Conservation (phyloP, 2,329 filamentous ascomycete genomes). For the Cercospora sp. region DNA sequence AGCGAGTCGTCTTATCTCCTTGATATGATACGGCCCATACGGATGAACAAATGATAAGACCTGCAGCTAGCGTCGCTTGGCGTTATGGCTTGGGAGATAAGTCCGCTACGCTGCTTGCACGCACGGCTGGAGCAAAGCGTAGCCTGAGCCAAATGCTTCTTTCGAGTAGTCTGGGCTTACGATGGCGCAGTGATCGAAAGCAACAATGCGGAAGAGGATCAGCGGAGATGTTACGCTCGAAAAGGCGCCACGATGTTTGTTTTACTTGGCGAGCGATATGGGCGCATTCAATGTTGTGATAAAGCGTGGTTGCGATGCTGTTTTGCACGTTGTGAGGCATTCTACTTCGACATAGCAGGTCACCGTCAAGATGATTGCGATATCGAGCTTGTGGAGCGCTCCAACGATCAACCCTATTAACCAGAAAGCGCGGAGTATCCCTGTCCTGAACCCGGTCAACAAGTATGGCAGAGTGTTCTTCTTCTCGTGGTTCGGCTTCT, state of each 20-base stretch:
- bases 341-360: background rate
- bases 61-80: constrained; percentile 8
- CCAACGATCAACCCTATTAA: constrained; percentile 82
- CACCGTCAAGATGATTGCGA: constrained; percentile 9
- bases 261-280: background rate
- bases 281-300: background rate
- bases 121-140: background rate
- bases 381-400: constrained; percentile 46
- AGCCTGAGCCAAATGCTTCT: background rate
- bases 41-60: constrained; percentile 8
- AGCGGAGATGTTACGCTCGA: constrained; percentile 1
- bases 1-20: constrained; percentile 6
- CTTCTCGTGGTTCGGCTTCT: constrained; percentile 83
- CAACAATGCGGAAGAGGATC: background rate
- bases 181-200: background rate
- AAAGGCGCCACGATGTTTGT: background rate
- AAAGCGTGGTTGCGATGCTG: background rate
- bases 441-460: constrained; percentile 74
- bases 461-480: constrained; percentile 84
- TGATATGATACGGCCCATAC: background rate
- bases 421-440: constrained; percentile 77
- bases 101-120: background rate
- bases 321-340: background rate
- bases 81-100: constrained; percentile 16
- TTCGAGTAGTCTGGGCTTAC: constrained; percentile 1